Conservation (phyloP, 345 rosid genomes). For the Eucalyptus caleyi region DNA sequence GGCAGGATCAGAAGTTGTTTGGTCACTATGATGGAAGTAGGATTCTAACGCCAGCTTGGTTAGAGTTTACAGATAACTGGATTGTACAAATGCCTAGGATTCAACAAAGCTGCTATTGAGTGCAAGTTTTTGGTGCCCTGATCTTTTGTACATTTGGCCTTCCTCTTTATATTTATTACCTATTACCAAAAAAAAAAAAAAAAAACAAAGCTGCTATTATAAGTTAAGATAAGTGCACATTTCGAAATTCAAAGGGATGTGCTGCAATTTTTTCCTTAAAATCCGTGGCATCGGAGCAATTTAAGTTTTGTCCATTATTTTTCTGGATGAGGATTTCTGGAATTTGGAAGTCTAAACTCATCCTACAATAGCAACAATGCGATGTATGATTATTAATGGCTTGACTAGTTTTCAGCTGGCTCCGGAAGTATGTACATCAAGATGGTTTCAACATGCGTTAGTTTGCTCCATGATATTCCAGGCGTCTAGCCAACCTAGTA, state of each 20-base stretch:
- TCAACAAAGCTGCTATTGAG: not conserved
- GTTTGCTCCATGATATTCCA: not conserved
- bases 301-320: not conserved
- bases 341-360: not conserved
- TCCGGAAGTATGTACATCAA: not conserved
- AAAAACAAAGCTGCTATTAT: not conserved
- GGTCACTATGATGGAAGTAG: not conserved
- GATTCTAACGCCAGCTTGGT: not conserved
- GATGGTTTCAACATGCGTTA: not conserved
- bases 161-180: too few species aligned
- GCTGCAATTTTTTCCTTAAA: not conserved
- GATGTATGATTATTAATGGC: not conserved
- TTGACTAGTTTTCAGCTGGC: not conserved
- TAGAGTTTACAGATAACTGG: not conserved
- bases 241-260: not conserved
- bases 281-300: not conserved
- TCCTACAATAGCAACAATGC: not conserved
- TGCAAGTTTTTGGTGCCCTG: too few species aligned
- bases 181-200: too few species aligned
- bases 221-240: not conserved
- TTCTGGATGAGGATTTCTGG: not conserved
- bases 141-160: too few species aligned
- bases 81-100: not conserved
- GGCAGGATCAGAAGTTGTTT: not conserved
- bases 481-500: not conserved